Percentiles rank a stretch among this genome's conserved stretches.
Evolutionary conservation across 176 grass and related monocot genomes (phyloP).

Genomic region (Carex pumila): DNA sequence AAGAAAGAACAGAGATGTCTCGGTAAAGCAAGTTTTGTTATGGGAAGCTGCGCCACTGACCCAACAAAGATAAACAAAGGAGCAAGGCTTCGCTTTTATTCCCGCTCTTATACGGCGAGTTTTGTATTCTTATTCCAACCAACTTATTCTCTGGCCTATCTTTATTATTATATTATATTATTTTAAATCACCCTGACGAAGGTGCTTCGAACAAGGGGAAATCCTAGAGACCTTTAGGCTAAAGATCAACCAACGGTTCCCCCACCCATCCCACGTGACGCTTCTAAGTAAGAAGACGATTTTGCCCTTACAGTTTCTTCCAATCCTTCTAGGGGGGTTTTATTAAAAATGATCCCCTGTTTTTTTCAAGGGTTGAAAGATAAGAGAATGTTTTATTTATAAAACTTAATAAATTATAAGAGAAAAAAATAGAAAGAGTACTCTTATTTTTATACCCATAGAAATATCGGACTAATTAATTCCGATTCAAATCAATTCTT

Average conservation of each 20-base stretch:
- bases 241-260: neutral
- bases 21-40: neutral
- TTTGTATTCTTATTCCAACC: slow-evolving; percentile 23
- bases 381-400: too few relatives aligned
- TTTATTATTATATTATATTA: neutral
- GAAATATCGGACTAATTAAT: too few relatives aligned
- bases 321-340: too few relatives aligned
- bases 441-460: too few relatives aligned
- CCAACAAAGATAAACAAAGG: neutral
- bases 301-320: too few relatives aligned
- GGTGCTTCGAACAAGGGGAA: neutral
- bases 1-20: neutral
- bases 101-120: neutral
- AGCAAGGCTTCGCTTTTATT: neutral
- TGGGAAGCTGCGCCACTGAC: neutral
- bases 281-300: too few relatives aligned
- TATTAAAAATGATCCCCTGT: too few relatives aligned
- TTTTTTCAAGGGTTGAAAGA: too few relatives aligned
- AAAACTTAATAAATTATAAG: too few relatives aligned
- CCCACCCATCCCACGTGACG: neutral
- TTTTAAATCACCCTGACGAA: neutral
- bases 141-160: neutral
- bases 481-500: too few relatives aligned
- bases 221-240: neutral
- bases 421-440: too few relatives aligned